Evolutionary conservation across 768 basidiomycete species (phyloP).

Genomic region (Calocybe gangraenosa): DNA sequence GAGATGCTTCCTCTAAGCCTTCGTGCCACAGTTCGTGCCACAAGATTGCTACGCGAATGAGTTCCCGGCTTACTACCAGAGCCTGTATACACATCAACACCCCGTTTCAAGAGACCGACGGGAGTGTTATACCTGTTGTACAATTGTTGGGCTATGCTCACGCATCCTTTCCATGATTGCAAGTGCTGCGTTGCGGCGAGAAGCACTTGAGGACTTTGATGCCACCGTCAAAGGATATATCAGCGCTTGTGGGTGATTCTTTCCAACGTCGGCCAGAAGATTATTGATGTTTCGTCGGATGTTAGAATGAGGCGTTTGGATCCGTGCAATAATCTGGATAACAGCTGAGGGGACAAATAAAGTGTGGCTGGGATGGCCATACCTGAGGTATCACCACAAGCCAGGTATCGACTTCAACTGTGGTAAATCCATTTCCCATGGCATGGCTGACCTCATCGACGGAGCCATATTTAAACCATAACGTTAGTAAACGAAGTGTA

Average conservation of each 20-base stretch:
- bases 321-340: slow-evolving; percentile 89
- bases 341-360: neutral
- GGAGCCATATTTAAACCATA: slow-evolving; percentile 98
- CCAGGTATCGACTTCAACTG: slow-evolving; percentile 96
- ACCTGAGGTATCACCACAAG: slow-evolving; percentile 98
- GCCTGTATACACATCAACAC: slow-evolving; percentile 44
- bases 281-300: slow-evolving; percentile 88
- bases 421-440: slow-evolving; percentile 81
- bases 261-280: slow-evolving; percentile 88
- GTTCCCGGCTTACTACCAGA: slow-evolving; percentile 83
- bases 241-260: slow-evolving; percentile 94
- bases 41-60: slow-evolving; percentile 94
- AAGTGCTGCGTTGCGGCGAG: slow-evolving; percentile 78
- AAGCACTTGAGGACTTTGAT: slow-evolving; percentile 85
- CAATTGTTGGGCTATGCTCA: slow-evolving; percentile 84
- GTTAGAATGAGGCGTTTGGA: slow-evolving; percentile 87
- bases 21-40: slow-evolving; percentile 99
- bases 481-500: slow-evolving; percentile 83
- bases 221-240: slow-evolving; percentile 96
- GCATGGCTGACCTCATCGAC: slow-evolving; percentile 87
- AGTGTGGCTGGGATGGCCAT: slow-evolving; percentile 10
- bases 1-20: slow-evolving; percentile 94
- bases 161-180: slow-evolving; percentile 90
- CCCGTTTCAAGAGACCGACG: neutral
- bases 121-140: slow-evolving; percentile 62